These are phyloP conservation scores for Syzygium syzygioides DNA, from an alignment of 441 rosid genomes.

Conservation along the genomic window DNA sequence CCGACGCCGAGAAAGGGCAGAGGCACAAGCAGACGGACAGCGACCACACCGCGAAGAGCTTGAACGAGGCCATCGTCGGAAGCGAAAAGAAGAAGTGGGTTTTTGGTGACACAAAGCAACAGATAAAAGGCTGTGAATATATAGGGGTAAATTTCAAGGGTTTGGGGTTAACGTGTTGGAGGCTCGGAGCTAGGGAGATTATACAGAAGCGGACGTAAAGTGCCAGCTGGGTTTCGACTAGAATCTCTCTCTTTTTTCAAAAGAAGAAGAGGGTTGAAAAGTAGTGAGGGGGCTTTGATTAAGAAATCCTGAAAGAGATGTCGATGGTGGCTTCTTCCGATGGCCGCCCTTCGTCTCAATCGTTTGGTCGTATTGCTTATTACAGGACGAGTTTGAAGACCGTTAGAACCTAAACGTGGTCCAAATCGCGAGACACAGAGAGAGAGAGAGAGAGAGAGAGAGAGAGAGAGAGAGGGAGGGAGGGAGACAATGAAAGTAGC, in stretches of 20 bases:
- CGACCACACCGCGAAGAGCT: conserved; percentile 6
- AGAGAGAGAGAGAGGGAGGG: background rate
- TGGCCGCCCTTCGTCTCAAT: conserved; percentile 29
- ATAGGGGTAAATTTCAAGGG: background rate
- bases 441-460: background rate
- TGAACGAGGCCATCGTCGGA: conserved; percentile 17
- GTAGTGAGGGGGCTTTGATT: background rate
- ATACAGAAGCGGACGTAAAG: background rate
- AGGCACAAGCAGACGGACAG: conserved; percentile 27
- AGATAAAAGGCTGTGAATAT: background rate
- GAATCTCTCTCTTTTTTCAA: background rate
- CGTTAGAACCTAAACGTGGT: conserved; percentile 7
- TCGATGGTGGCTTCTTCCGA: background rate
- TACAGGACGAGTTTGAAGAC: background rate
- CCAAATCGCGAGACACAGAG: background rate
- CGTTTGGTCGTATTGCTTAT: background rate
- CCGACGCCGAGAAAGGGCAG: conserved; percentile 26
- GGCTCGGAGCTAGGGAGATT: too few relatives aligned
- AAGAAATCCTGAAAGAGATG: conserved; percentile 5
- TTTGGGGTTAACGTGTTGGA: background rate
- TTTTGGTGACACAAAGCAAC: background rate
- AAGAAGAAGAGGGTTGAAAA: background rate
- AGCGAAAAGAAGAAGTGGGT: background rate
- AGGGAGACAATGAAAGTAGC: conserved; percentile 7
- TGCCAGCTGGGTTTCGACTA: background rate